These are phyloP conservation scores for Westerdykella ornata DNA, from an alignment of 2,329 filamentous ascomycete species.

Conservation along the genomic window DNA sequence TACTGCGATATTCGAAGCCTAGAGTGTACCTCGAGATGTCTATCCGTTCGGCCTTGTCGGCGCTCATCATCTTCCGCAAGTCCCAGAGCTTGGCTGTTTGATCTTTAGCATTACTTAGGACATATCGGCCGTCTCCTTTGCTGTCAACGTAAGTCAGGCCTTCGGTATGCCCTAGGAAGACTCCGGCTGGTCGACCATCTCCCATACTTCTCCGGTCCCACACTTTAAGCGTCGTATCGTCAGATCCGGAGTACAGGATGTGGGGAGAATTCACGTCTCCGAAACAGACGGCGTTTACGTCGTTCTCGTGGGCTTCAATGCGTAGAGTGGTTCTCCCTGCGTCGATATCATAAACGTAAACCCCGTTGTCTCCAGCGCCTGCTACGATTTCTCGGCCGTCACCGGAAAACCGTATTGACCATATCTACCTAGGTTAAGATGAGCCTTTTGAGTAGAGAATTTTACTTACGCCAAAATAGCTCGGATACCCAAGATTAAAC, in stretches of 20 bases:
- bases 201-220: conserved; percentile 79
- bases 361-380: conserved; percentile 69
- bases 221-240: conserved; percentile 89
- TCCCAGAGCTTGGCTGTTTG: conserved; percentile 99
- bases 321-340: conserved; percentile 65
- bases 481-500: conserved; percentile 27
- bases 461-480: conserved; percentile 1
- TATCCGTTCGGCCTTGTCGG: conserved; percentile 54
- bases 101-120: conserved; percentile 91
- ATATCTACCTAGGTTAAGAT: conserved; percentile 51
- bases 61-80: conserved; percentile 77
- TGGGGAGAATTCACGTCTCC: conserved; percentile 84
- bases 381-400: conserved; percentile 87
- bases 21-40: conserved; percentile 53
- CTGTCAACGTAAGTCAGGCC: conserved; percentile 64
- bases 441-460: conserved; percentile 1
- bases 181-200: conserved; percentile 55
- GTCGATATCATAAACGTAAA: conserved; percentile 91
- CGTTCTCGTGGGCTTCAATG: conserved; percentile 71
- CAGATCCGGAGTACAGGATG: conserved; percentile 90
- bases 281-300: conserved; percentile 96
- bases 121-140: conserved; percentile 83
- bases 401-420: conserved; percentile 86
- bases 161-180: conserved; percentile 60
- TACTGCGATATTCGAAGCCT: conserved; percentile 69